Evolutionary conservation across 2,329 filamentous ascomycete species (phyloP).

Genomic region (Mycosphaerella sp.): DNA sequence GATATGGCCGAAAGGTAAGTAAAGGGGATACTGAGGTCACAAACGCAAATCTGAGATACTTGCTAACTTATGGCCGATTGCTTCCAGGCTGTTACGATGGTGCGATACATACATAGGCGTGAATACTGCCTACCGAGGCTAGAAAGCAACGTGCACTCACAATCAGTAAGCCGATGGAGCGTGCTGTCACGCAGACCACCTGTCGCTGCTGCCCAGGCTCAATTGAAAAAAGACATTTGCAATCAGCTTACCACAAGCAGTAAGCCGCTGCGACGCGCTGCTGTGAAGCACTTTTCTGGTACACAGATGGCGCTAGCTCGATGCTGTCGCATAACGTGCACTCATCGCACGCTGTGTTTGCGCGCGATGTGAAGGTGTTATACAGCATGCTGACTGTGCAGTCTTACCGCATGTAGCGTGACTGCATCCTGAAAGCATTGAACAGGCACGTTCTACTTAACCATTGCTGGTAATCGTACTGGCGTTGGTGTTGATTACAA

Average conservation of each 20-base stretch:
- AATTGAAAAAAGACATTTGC: background rate
- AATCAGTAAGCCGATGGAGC: background rate
- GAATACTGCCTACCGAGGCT: no score
- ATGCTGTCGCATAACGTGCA: background rate
- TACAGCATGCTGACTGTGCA: background rate
- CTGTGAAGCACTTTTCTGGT: background rate
- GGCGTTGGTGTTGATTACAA: background rate
- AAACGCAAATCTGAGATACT: background rate
- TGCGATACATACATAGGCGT: constrained; percentile 19
- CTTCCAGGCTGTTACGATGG: constrained; percentile 9
- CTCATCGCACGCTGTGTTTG: background rate
- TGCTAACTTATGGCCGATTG: background rate
- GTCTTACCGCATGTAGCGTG: background rate
- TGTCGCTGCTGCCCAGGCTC: background rate
- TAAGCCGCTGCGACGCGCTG: background rate
- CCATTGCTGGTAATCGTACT: background rate
- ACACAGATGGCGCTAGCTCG: background rate
- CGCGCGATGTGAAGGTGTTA: background rate
- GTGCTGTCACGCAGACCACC: background rate
- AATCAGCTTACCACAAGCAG: background rate
- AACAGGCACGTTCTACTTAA: background rate
- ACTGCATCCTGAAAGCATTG: background rate
- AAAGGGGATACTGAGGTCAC: background rate
- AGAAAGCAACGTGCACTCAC: background rate
- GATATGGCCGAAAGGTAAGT: constrained; percentile 13